Conservation (phyloP, 306 rosid genomes). For the Vicia faba region DNA sequence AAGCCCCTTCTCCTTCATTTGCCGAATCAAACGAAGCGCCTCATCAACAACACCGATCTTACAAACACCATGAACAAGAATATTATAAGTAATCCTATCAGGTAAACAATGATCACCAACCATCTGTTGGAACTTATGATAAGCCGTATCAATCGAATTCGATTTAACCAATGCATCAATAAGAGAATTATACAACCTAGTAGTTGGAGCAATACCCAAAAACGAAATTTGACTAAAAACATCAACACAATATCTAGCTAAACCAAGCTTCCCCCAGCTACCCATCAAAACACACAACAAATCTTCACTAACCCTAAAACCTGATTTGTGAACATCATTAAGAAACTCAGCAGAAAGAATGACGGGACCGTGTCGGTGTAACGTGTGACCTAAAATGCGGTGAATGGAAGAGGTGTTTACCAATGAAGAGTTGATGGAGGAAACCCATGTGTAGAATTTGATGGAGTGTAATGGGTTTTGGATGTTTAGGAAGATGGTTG, state of each 20-base stretch:
- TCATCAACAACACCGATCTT: constrained; percentile 78
- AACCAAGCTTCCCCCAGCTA: constrained; percentile 91
- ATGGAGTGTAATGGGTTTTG: constrained; percentile 56
- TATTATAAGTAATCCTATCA: constrained; percentile 80
- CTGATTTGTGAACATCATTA: constrained; percentile 53
- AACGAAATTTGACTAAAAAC: constrained; percentile 71
- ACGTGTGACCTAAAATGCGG: constrained; percentile 44
- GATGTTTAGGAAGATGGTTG: constrained; percentile 62
- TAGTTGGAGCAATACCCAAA: constrained; percentile 61
- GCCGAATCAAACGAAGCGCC: constrained; percentile 73
- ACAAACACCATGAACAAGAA: constrained; percentile 83
- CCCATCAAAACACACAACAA: constrained; percentile 62
- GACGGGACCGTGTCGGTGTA: constrained; percentile 62
- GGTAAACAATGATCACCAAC: constrained; percentile 59
- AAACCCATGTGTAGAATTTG: constrained; percentile 75
- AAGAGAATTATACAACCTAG: constrained; percentile 82
- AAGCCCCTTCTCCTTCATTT: constrained; percentile 70
- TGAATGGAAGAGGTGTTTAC: constrained; percentile 50
- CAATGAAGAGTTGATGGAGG: constrained; percentile 48
- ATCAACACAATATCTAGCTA: constrained; percentile 67
- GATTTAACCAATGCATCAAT: constrained; percentile 82
- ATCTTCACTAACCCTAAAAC: constrained; percentile 56
- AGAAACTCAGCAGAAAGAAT: constrained; percentile 66
- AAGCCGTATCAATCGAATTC: constrained; percentile 81
- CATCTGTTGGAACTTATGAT: constrained; percentile 86